Evolutionary conservation across 1,139 yeast genomes (phyloP).

Genomic region (Diutina pseudorugosa): DNA sequence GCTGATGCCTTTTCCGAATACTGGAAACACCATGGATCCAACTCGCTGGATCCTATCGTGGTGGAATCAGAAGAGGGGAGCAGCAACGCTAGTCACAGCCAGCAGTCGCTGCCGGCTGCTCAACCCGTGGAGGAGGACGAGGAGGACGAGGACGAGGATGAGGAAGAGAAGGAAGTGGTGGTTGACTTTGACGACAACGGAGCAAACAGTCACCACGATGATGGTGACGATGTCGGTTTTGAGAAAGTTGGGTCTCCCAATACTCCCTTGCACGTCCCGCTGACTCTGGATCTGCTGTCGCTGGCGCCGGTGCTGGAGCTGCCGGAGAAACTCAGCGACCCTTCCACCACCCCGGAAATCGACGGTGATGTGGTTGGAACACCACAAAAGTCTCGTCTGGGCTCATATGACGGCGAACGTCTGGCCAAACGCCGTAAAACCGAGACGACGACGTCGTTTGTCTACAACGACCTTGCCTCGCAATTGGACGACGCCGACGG

Average conservation of each 20-base stretch:
- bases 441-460: no score
- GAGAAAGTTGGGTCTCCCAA: background rate
- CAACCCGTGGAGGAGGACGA: background rate
- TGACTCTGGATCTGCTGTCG: background rate
- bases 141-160: background rate
- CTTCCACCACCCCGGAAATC: background rate
- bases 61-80: background rate
- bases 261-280: background rate
- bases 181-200: background rate
- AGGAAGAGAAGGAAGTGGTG: background rate
- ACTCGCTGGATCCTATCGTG: conserved; percentile 2
- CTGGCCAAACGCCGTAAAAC: background rate
- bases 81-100: background rate
- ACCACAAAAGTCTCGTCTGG: background rate
- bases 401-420: background rate
- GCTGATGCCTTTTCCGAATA: background rate
- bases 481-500: background rate
- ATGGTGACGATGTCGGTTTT: background rate
- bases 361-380: background rate
- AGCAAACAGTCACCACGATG: background rate
- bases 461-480: background rate
- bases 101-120: background rate
- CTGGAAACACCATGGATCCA: background rate
- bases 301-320: background rate
- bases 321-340: background rate